Conservation (phyloP, 2,329 filamentous ascomycete species). For the Aspergillus quadrilineatus region DNA sequence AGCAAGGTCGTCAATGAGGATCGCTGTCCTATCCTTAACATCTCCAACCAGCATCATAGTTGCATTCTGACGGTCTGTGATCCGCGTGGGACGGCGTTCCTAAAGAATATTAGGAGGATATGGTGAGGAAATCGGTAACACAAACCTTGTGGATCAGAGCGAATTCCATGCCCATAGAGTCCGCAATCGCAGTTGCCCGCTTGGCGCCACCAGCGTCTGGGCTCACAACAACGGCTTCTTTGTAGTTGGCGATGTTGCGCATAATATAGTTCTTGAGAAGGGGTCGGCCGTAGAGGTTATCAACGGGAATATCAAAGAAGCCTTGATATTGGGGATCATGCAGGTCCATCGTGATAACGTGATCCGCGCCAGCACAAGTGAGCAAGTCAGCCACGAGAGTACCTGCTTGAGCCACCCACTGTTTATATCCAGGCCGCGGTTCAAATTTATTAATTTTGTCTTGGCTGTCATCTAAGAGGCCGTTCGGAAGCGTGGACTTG, state of each 20-base stretch:
- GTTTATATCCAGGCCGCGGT: constrained; percentile 90
- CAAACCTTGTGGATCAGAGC: constrained; percentile 95
- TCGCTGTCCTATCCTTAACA: constrained; percentile 75
- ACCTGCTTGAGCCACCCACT: constrained; percentile 97
- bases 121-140: constrained; percentile 9
- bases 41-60: constrained; percentile 96
- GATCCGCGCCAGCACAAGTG: constrained; percentile 92
- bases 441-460: constrained; percentile 63
- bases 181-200: constrained; percentile 90
- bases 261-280: constrained; percentile 66
- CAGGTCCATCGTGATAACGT: constrained; percentile 96
- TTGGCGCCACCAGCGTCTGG: constrained; percentile 97
- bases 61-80: constrained; percentile 74
- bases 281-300: constrained; percentile 79
- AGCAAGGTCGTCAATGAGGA: constrained; percentile 89
- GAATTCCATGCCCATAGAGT: constrained; percentile 90
- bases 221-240: constrained; percentile 86
- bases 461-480: constrained; percentile 57
- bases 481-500: constrained; percentile 37
- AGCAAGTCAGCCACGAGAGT: constrained; percentile 92
- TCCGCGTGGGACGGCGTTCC: constrained; percentile 86
- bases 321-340: constrained; percentile 97
- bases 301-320: constrained; percentile 97
- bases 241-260: constrained; percentile 78
- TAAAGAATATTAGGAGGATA: constrained; percentile 38